A percentile compares a stretch with the other conserved stretches of the same genome.
Conservation (phyloP, 352 stramenopile species). For the Plasmopara muralis region DNA sequence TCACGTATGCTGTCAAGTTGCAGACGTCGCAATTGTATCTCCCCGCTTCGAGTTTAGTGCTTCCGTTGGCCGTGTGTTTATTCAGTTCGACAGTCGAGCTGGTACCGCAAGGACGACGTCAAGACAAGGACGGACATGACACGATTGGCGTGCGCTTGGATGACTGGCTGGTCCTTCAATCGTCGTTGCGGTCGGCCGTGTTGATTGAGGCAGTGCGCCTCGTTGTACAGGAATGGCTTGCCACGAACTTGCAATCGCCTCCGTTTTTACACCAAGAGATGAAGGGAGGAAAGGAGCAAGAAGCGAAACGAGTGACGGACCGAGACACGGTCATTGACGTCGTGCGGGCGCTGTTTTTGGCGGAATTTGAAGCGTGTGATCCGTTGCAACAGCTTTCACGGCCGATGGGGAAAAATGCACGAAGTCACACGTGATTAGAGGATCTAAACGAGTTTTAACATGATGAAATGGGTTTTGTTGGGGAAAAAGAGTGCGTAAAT, state of each 20-base stretch:
- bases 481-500: neutral
- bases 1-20: slow-evolving; percentile 77
- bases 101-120: slow-evolving; percentile 38
- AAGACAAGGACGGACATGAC: slow-evolving; percentile 23
- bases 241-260: slow-evolving; percentile 32
- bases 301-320: slow-evolving; percentile 1
- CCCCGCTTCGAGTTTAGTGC: slow-evolving; percentile 55
- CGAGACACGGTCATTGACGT: slow-evolving; percentile 21
- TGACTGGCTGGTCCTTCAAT: slow-evolving; percentile 62
- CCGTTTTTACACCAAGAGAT: slow-evolving; percentile 17
- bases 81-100: slow-evolving; percentile 66
- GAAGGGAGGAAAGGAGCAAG: slow-evolving; percentile 6
- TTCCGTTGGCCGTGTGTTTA: slow-evolving; percentile 51
- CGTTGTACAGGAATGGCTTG: slow-evolving; percentile 25
- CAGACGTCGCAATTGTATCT: slow-evolving; percentile 82
- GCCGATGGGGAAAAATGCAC: no score
- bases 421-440: no score
- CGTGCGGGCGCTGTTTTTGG: slow-evolving; percentile 32
- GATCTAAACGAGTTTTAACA: no score
- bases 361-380: slow-evolving; percentile 47
- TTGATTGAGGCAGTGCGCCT: slow-evolving; percentile 46
- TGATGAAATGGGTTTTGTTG: neutral
- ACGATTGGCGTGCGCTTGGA: slow-evolving; percentile 55
- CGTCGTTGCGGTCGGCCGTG: slow-evolving; percentile 44
- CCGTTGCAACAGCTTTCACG: slow-evolving; percentile 38